Conservation (phyloP, 306 rosid species). For the Citrullus mucosospermus region DNA sequence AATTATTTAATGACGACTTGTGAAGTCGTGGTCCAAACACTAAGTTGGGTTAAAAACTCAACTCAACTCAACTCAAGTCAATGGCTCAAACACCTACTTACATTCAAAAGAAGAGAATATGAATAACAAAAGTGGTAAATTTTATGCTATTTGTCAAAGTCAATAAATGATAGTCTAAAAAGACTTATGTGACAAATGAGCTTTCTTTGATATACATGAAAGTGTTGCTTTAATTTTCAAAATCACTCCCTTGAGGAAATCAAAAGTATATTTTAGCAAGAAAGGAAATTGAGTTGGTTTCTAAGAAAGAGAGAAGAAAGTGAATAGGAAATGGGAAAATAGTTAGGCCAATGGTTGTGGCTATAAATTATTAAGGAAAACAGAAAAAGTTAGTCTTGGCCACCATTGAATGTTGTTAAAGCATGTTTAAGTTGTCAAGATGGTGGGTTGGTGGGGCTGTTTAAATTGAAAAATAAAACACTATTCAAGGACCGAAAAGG, state of each 20-base stretch:
- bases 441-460: neutral
- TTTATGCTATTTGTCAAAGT: neutral
- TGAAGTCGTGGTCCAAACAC: no score
- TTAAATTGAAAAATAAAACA: neutral
- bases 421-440: neutral
- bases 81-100: no score
- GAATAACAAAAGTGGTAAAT: neutral
- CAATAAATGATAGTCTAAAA: neutral
- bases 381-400: neutral
- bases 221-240: neutral
- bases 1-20: no score
- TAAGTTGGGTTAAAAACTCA: no score
- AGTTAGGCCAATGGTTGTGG: neutral
- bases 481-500: neutral
- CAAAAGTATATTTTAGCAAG: neutral
- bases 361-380: neutral
- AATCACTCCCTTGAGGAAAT: neutral
- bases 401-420: neutral
- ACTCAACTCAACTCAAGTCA: no score
- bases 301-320: neutral
- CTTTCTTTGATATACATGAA: neutral
- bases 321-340: neutral
- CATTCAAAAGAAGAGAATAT: neutral
- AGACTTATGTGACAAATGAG: neutral
- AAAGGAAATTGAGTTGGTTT: neutral